Evolutionary conservation across 306 rosid species (phyloP).

Genomic region (Sindora glabra): DNA sequence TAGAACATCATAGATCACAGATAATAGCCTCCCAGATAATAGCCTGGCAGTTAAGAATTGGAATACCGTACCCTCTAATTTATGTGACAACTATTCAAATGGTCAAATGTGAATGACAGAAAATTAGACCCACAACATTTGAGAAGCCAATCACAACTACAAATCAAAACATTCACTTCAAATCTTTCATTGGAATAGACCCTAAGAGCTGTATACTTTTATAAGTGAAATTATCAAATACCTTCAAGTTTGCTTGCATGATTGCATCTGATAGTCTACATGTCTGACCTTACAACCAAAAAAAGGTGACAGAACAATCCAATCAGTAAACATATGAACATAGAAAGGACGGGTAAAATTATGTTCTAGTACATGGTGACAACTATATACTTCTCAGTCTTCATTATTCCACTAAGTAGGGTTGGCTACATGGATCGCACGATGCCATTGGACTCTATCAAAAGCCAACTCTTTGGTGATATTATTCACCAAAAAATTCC

Average conservation of each 20-base stretch:
- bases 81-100: background rate
- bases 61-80: background rate
- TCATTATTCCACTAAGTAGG: too few relatives aligned
- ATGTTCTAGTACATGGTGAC: background rate
- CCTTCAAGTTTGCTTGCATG: slow-evolving; percentile 36
- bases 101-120: background rate
- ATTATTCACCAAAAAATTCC: too few relatives aligned
- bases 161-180: background rate
- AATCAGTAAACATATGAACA: slow-evolving; percentile 5
- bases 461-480: background rate
- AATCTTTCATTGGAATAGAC: background rate
- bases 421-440: too few relatives aligned
- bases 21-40: background rate
- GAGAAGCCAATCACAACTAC: background rate
- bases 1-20: background rate
- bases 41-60: background rate
- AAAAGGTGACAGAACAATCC: slow-evolving; percentile 1
- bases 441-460: too few relatives aligned
- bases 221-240: slow-evolving; percentile 9
- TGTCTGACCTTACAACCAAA: slow-evolving; percentile 37
- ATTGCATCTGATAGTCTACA: slow-evolving; percentile 28
- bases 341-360: background rate
- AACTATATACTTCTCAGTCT: background rate
- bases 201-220: background rate
- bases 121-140: background rate